phyloP scores from a whole-genome alignment of 1,284 basidiomycete species.

The Gastroboletus turbinatus region DNA sequence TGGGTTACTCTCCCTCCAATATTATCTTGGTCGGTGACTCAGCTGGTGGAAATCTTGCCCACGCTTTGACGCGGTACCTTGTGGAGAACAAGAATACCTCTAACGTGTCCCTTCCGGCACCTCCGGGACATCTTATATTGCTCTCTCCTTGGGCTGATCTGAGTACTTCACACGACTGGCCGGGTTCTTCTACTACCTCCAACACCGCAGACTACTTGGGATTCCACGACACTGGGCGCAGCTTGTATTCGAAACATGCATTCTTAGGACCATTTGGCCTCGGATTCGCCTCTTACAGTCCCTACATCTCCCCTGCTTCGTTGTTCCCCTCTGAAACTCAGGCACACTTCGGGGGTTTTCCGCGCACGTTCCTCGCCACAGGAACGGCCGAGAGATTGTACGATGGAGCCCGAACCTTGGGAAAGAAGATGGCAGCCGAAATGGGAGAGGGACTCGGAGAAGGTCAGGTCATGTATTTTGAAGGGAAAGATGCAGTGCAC shows the following conservation, averaged over 20 bases:
- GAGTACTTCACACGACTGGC: constrained; percentile 24
- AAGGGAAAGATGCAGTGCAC: constrained; percentile 52
- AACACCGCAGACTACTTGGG: constrained; percentile 22
- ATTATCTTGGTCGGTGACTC: constrained; percentile 59
- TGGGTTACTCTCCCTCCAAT: constrained; percentile 44
- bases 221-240: constrained; percentile 3
- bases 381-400: constrained; percentile 36
- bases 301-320: constrained; percentile 20
- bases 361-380: constrained; percentile 36
- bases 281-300: constrained; percentile 12
- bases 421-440: constrained; percentile 38
- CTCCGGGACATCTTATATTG: constrained; percentile 41
- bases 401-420: constrained; percentile 33
- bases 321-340: constrained; percentile 1
- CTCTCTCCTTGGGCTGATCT: constrained; percentile 49
- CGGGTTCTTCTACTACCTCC: constrained; percentile 27
- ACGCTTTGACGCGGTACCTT: constrained; percentile 45
- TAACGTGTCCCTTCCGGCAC: constrained; percentile 31
- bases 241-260: constrained; percentile 12
- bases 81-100: constrained; percentile 23
- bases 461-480: constrained; percentile 46
- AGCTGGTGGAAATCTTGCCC: constrained; percentile 57
- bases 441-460: constrained; percentile 36
- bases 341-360: constrained; percentile 34
- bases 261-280: constrained; percentile 20